Evolutionary conservation across 1,284 basidiomycete species (phyloP), one percentile per base, ranked within the genome.

Genomic region (Irpex sp.): DNA sequence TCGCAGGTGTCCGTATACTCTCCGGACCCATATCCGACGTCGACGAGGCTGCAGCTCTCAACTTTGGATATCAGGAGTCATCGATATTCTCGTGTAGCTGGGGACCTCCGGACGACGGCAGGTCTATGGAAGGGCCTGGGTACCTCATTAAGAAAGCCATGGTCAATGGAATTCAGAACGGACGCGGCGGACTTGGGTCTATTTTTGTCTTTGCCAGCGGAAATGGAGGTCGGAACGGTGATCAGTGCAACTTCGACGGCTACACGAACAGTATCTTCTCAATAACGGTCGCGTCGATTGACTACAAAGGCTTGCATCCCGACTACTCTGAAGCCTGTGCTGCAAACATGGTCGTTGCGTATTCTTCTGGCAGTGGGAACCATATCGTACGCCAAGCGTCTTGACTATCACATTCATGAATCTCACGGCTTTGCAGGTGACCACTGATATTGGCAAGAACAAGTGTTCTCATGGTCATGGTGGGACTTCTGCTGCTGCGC

Each of bases 231-330:
- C 85, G 86, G 2, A 84, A 84, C 59, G 94, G 92, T 37, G 97
- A 99, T 74, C 97, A 99, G 78, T 99, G 97, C 81, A 99, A 99
- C 77, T 99, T 99, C 74, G 97, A 99, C 70, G 97, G 97, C 5
- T 99, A 99, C 76, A 99, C 97, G 38, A 99, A 99, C 75, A 94
- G 92, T 68, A 97, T 98, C 67, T 98, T 96, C 78, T 95, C 92
- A 4, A 89, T 99, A 61, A 99, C 97, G 0, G 94, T 99, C 36
- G 92, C 95, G 7, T 94, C 97, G 0, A 84, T 98, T 63, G 97
- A 99, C 73, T 87, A 92, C 73, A 92, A 93, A 72, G 97, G 96
- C 8, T 78, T 94, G 49, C 97, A 98, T 74, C 97, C 97, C 5
- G 96, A 93, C 73, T 99, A 99, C 72, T 99, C 97, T 7, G 97